Percentiles rank a stretch among this genome's conserved stretches.
These are phyloP conservation scores for Penicillium sp. DNA, from an alignment of 2,329 filamentous ascomycete genomes.

Conservation along the genomic window DNA sequence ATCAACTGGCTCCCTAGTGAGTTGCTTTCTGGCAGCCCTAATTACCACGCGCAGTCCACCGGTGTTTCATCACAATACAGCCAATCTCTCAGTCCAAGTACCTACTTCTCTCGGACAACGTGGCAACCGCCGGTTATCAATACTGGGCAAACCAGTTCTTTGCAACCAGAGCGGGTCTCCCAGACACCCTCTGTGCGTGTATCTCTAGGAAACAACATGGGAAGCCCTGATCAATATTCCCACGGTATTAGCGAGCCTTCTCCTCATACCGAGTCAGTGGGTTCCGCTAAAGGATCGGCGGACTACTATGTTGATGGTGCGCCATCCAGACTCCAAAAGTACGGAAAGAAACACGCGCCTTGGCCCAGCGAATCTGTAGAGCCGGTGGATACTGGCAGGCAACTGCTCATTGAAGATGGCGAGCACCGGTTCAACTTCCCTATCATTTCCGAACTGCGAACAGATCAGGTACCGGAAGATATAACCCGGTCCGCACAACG, in stretches of 20 bases:
- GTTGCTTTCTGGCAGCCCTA: constrained; percentile 23
- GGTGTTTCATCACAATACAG: constrained; percentile 18
- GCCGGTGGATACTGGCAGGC: constrained; percentile 8
- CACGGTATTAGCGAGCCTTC: constrained; percentile 26
- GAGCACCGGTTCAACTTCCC: constrained; percentile 28
- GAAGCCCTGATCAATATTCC: constrained; percentile 23
- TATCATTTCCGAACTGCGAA: constrained; percentile 15
- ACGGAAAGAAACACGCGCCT: constrained; percentile 23
- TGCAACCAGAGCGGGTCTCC: constrained; percentile 18
- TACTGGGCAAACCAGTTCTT: constrained; percentile 15
- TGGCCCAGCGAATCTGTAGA: constrained; percentile 19
- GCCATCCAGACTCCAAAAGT: constrained; percentile 27
- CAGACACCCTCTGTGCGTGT: constrained; percentile 23
- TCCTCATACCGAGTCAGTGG: constrained; percentile 20
- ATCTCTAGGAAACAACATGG: constrained; percentile 19
- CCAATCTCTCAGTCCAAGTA: constrained; percentile 20
- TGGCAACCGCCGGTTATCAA: constrained; percentile 33
- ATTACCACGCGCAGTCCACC: constrained; percentile 14
- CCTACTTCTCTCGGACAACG: constrained; percentile 19
- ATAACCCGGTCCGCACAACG: constrained; percentile 6
- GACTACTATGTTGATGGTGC: constrained; percentile 33
- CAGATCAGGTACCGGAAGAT: constrained; percentile 21
- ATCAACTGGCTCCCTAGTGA: constrained; percentile 43
- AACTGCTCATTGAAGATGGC: constrained; percentile 13
- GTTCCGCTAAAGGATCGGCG: constrained; percentile 24